A percentile compares a stretch with the other conserved stretches of the same genome.
Evolutionary conservation across 192 early-diverging fungal genomes (phyloP).

Genomic region (Phycomyces blakesleeanus): DNA sequence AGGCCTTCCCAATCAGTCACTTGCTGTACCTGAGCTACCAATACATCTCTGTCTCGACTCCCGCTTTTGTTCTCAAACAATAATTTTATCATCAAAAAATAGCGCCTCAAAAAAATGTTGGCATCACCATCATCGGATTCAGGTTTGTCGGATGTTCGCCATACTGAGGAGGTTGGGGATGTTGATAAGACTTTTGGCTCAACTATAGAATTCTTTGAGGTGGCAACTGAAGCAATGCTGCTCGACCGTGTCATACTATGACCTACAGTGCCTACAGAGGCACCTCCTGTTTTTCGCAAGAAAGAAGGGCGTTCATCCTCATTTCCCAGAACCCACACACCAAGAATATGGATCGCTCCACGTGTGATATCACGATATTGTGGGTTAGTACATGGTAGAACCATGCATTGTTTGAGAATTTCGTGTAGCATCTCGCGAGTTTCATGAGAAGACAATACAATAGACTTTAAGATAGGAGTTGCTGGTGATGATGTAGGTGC

Average conservation of each 20-base stretch:
- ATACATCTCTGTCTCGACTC: constrained; percentile 19
- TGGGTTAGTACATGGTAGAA: constrained; percentile 52
- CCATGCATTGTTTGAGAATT: constrained; percentile 65
- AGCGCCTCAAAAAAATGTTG: constrained; percentile 64
- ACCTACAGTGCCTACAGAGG: not conserved
- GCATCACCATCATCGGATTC: constrained; percentile 36
- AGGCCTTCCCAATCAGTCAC: constrained; percentile 42
- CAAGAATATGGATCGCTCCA: constrained; percentile 62
- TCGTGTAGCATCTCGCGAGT: constrained; percentile 79
- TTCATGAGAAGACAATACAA: constrained; percentile 48
- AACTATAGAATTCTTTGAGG: not conserved
- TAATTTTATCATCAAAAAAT: constrained; percentile 60
- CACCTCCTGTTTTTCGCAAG: constrained; percentile 37
- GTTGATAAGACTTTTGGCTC: not conserved
- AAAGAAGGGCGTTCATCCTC: constrained; percentile 74
- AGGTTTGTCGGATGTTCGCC: not conserved
- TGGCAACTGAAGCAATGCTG: constrained; percentile 2
- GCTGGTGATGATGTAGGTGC: constrained; percentile 47
- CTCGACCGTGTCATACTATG: constrained; percentile 9
- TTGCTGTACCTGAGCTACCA: constrained; percentile 4
- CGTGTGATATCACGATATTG: constrained; percentile 62
- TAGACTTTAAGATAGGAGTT: constrained; percentile 58
- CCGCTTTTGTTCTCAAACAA: constrained; percentile 50
- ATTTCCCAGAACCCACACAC: constrained; percentile 59
- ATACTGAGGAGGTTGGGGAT: not conserved